phyloP scores from a whole-genome alignment of 495 filamentous ascomycete species.

The Parmelia sp. region DNA sequence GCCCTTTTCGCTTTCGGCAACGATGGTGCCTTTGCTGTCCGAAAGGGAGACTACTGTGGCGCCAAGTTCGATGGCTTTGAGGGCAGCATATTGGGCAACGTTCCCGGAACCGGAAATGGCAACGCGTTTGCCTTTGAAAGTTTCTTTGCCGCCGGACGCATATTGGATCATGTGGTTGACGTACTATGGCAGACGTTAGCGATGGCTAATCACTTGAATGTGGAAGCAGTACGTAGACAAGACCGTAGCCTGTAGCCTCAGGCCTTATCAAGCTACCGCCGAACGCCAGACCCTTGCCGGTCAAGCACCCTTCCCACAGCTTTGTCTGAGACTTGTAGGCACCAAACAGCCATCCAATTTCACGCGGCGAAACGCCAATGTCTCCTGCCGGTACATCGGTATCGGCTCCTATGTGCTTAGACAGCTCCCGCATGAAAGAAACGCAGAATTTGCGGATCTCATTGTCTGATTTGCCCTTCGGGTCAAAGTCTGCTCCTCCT shows the following conservation, averaged over 20 bases:
- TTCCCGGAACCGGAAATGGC: constrained; percentile 97
- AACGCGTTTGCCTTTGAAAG: constrained; percentile 86
- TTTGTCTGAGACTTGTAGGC: constrained; percentile 85
- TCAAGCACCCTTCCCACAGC: constrained; percentile 91
- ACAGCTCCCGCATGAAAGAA: constrained; percentile 90
- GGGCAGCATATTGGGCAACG: constrained; percentile 94
- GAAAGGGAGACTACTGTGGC: constrained; percentile 89
- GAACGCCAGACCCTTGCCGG: constrained; percentile 89
- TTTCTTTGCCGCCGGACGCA: constrained; percentile 70
- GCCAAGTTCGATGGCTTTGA: constrained; percentile 95
- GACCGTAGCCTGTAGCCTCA: constrained; percentile 94
- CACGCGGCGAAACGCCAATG: constrained; percentile 82
- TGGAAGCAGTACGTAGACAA: constrained; percentile 63
- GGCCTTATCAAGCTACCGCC: constrained; percentile 92
- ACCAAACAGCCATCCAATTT: constrained; percentile 94
- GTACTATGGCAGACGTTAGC: constrained; percentile 43
- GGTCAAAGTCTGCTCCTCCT: constrained; percentile 98
- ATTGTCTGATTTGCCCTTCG: constrained; percentile 95
- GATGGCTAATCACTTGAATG: neutral
- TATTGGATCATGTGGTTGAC: constrained; percentile 93
- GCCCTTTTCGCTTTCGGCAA: constrained; percentile 55
- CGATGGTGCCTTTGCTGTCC: constrained; percentile 78
- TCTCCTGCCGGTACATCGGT: constrained; percentile 94
- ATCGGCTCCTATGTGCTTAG: constrained; percentile 91
- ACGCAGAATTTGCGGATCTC: constrained; percentile 98